Percentiles rank a stretch among this genome's conserved stretches.
Conservation (phyloP, 1,284 basidiomycete genomes). For the Ganoderma lingzhi region DNA sequence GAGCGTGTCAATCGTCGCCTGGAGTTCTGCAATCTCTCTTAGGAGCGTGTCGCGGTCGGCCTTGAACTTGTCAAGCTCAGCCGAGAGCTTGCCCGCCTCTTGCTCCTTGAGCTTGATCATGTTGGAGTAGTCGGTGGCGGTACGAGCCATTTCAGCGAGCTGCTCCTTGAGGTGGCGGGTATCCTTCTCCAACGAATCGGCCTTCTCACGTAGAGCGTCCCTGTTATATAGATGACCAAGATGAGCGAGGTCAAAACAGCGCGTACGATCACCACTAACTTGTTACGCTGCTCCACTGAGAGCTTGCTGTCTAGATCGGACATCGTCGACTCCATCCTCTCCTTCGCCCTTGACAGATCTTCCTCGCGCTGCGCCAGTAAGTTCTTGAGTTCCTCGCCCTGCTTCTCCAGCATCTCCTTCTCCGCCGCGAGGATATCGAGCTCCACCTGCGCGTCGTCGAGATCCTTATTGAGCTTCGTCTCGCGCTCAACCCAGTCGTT, state of each 20-base stretch:
- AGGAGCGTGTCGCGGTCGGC: slow-evolving; percentile 61
- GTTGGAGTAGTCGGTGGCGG: slow-evolving; percentile 80
- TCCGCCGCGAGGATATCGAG: slow-evolving; percentile 64
- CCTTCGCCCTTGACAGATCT: slow-evolving; percentile 78
- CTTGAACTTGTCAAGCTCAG: slow-evolving; percentile 62
- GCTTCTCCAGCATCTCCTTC: slow-evolving; percentile 67
- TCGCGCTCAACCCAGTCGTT: slow-evolving; percentile 73
- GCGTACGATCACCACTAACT: slow-evolving; percentile 54
- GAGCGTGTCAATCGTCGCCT: slow-evolving; percentile 75
- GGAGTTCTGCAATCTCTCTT: slow-evolving; percentile 72
- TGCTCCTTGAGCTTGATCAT: slow-evolving; percentile 85
- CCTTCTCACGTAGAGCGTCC: slow-evolving; percentile 66
- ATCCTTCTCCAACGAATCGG: slow-evolving; percentile 70
- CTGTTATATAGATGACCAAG: slow-evolving; percentile 47
- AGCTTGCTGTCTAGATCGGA: slow-evolving; percentile 83
- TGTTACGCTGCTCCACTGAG: slow-evolving; percentile 68
- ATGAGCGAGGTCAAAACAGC: slow-evolving; percentile 17
- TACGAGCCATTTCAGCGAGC: slow-evolving; percentile 79
- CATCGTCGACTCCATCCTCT: slow-evolving; percentile 74
- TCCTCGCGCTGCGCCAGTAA: slow-evolving; percentile 82
- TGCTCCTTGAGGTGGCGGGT: slow-evolving; percentile 81
- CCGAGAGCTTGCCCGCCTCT: slow-evolving; percentile 67
- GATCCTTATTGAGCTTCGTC: slow-evolving; percentile 59
- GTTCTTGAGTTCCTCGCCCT: slow-evolving; percentile 78
- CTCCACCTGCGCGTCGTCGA: slow-evolving; percentile 68